Evolutionary conservation across 495 filamentous ascomycete species (phyloP), one percentile per base, ranked within the genome.

Genomic region (Aspergillus nidulans): DNA sequence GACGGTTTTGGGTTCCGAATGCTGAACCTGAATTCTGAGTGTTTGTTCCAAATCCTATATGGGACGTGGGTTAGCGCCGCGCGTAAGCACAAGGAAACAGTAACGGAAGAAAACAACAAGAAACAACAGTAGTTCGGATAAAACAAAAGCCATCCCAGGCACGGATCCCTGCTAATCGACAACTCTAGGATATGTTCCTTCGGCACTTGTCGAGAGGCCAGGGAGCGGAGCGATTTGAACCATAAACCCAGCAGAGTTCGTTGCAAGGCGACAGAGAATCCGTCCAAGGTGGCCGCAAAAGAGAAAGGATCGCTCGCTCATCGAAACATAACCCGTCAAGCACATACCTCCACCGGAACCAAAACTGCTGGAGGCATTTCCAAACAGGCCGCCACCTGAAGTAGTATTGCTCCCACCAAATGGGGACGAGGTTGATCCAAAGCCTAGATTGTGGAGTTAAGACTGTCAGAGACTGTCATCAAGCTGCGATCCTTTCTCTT

Each of bases 301-400:
- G 61, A 62, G 60, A 67, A 59, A 64, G 61, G 59, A 65, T 65
- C 63, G 66, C 70, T 53, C 64, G 62, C 64, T 64, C 67, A 63
- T 51, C 39, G 58, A 62, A 57, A 49, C 49, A 36, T 47, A 49
- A 48, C 55, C 53, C 34, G 42, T 62, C 65, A 66, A 65, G 63
- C 71, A 81, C 73, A 72, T 82, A 76, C 74, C 78, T 77, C 77
- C 77, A 66, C 77, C 76, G 63, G 74, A 69, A 58, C 82, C 82
- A 61, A 85, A 84, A 64, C 78, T 77, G 61, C 77, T 74, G 57
- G 69, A 70, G 42, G 64, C 68, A 61, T 73, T 74, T 61, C 75
- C 72, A 63, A 81, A 80, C 36, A 77, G 61, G 56, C 72, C 63
- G 56, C 73, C 69, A 25, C 61, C 61, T 45, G 62, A 59, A 52